phyloP scores from a whole-genome alignment of 2,329 filamentous ascomycete genomes.

The Seiridium unicorne region DNA sequence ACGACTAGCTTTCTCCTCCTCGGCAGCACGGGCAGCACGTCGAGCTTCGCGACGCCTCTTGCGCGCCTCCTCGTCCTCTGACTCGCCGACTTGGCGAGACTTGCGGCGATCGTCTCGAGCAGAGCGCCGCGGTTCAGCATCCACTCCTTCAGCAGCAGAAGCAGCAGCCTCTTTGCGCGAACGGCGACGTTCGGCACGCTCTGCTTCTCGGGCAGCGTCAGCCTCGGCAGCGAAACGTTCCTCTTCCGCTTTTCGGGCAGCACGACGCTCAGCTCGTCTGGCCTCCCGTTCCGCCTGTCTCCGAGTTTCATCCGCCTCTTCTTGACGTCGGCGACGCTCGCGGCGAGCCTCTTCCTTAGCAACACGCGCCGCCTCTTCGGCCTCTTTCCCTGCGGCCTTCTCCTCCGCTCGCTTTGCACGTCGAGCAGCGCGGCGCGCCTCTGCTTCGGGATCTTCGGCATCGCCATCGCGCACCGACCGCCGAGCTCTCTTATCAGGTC shows the following conservation, averaged over 20 bases:
- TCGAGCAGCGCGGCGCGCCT: slow-evolving; percentile 63
- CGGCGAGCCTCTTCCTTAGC: slow-evolving; percentile 56
- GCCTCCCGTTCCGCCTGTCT: slow-evolving; percentile 58
- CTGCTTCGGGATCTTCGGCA: slow-evolving; percentile 56
- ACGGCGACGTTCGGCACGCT: slow-evolving; percentile 38
- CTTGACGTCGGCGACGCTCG: slow-evolving; percentile 53
- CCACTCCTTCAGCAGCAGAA: slow-evolving; percentile 42
- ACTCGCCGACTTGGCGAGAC: slow-evolving; percentile 39
- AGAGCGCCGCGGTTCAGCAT: slow-evolving; percentile 36
- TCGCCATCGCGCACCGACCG: slow-evolving; percentile 42
- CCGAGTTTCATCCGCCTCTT: slow-evolving; percentile 55
- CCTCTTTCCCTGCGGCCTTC: slow-evolving; percentile 52
- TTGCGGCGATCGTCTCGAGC: slow-evolving; percentile 45
- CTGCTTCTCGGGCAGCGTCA: slow-evolving; percentile 33
- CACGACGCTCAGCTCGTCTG: slow-evolving; percentile 53
- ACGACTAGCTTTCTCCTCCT: slow-evolving; percentile 37
- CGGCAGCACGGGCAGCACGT: slow-evolving; percentile 37
- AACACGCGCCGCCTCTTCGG: slow-evolving; percentile 51
- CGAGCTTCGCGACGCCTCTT: slow-evolving; percentile 53
- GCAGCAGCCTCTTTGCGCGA: slow-evolving; percentile 40
- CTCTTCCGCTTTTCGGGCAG: slow-evolving; percentile 46
- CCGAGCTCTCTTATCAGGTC: slow-evolving; percentile 33
- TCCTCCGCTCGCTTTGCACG: slow-evolving; percentile 57
- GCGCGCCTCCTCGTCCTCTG: slow-evolving; percentile 52
- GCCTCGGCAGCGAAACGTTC: slow-evolving; percentile 50